A percentile compares a stretch with the other conserved stretches of the same genome.
Conservation (phyloP, 345 rosid genomes). For the Aegle marmelos region DNA sequence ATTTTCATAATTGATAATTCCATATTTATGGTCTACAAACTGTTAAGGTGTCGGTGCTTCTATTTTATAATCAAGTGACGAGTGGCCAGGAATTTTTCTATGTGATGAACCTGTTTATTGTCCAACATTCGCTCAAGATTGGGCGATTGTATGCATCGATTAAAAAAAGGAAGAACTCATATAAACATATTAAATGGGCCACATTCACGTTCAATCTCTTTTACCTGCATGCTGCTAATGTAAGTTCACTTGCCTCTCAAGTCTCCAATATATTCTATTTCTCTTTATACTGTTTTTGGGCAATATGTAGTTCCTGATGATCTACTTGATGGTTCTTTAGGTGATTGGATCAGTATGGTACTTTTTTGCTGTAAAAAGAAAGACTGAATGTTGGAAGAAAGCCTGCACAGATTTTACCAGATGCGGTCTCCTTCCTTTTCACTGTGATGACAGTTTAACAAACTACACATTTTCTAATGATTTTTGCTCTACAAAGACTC, state of each 20-base stretch:
- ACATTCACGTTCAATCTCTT: conserved; percentile 29
- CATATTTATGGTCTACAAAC: not conserved
- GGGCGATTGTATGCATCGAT: conserved; percentile 25
- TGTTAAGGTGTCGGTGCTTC: conserved; percentile 23
- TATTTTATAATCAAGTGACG: conserved; percentile 18
- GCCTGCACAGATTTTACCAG: not conserved
- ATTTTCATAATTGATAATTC: no score
- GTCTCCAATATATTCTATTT: no score
- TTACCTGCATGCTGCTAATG: conserved; percentile 36
- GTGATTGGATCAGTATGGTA: conserved; percentile 1
- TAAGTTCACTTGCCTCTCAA: conserved; percentile 9
- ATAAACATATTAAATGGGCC: conserved; percentile 35
- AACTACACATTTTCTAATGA: not conserved
- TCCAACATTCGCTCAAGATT: conserved; percentile 34
- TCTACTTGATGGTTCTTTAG: not conserved
- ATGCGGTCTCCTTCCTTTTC: not conserved
- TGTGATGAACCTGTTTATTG: conserved; percentile 27
- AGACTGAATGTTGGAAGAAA: conserved; percentile 1
- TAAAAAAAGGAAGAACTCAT: conserved; percentile 25
- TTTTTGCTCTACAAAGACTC: not conserved
- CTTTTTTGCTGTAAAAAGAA: not conserved
- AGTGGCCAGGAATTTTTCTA: conserved; percentile 18
- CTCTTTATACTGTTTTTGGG: not conserved
- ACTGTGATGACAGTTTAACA: not conserved
- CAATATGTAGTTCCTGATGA: no score